Evolutionary conservation across 2,329 filamentous ascomycete species (phyloP), one percentile per base, ranked within the genome.

Genomic region (Aspergillus ochraceoroseus): DNA sequence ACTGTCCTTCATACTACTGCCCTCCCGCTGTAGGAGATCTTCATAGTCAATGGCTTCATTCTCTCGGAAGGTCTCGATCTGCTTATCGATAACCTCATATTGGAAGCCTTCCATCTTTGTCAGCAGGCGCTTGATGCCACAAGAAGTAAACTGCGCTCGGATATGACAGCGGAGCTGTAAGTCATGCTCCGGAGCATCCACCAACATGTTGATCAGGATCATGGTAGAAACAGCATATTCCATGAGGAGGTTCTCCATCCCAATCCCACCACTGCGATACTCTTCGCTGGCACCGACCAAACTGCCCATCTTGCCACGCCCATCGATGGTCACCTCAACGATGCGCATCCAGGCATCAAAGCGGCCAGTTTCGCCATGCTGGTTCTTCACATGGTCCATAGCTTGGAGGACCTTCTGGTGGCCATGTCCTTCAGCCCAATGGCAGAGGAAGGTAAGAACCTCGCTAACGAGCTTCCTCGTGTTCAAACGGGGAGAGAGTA

Each of bases 271-370:
- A 57, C 86, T 95, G 54, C 92, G 84, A 44, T 95, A 83, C 70
- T 98, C 92, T 58, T 96, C 92, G 58, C 88, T 95, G 20, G 92
- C 92, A 51, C 92, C 92, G 18, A 98, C 92, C 55, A 96, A 73
- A 69, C 89, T 95, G 56, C 92, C 92, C 88, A 98, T 95, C 75
- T 96, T 98, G 56, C 92, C 92, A 58, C 92, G 84, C 26, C 92
- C 92, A 65, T 96, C 92, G 49, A 95, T 82, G 1, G 90, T 96
- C 54, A 96, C 90, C 67, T 96, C 92, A 28, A 96, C 90, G 45
- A 95, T 84, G 44, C 92, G 87, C 87, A 98, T 95, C 92, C 92
- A 98, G 25, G 89, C 83, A 65, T 98, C 92, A 59, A 98, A 98
- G 1, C 92, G 81, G 26, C 92, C 90, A 67, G 94, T 95, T 64